Evolutionary conservation across 2,329 filamentous ascomycete genomes (phyloP).

Genomic region (Kalmusia sp.): DNA sequence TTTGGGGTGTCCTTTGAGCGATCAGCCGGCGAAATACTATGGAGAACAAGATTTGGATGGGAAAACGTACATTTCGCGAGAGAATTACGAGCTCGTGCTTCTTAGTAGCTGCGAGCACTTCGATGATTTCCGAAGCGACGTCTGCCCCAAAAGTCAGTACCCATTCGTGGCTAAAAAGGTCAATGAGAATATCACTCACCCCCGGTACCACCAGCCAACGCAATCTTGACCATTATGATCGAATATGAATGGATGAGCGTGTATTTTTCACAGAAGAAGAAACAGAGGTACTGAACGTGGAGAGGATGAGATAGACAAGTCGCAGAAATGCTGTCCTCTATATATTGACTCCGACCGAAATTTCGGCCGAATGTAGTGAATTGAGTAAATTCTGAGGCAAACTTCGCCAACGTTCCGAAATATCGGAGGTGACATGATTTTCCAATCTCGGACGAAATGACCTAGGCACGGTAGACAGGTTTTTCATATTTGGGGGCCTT

Average conservation of each 20-base stretch:
- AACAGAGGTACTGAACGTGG: too few relatives aligned
- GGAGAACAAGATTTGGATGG: background rate
- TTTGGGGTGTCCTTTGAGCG: background rate
- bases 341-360: conserved; percentile 5
- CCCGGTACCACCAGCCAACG: conserved; percentile 19
- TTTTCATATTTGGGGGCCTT: too few relatives aligned
- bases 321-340: background rate
- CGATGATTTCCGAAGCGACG: conserved; percentile 59
- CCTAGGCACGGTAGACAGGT: too few relatives aligned
- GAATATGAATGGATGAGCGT: background rate
- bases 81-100: conserved; percentile 61
- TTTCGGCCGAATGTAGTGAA: conserved; percentile 13
- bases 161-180: background rate
- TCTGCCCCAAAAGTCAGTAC: conserved; percentile 43
- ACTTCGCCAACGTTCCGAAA: too few relatives aligned
- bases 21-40: background rate
- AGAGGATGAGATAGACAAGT: too few relatives aligned
- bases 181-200: background rate
- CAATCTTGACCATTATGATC: conserved; percentile 20
- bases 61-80: conserved; percentile 36
- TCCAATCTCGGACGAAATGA: too few relatives aligned
- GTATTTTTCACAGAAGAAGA: too few relatives aligned
- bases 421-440: too few relatives aligned
- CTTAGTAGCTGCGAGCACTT: conserved; percentile 54
- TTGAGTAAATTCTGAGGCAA: too few relatives aligned